A percentile compares a stretch with the other conserved stretches of the same genome.
Evolutionary conservation across 2,329 filamentous ascomycete genomes (phyloP).

Genomic region (Beauveria medogensis): DNA sequence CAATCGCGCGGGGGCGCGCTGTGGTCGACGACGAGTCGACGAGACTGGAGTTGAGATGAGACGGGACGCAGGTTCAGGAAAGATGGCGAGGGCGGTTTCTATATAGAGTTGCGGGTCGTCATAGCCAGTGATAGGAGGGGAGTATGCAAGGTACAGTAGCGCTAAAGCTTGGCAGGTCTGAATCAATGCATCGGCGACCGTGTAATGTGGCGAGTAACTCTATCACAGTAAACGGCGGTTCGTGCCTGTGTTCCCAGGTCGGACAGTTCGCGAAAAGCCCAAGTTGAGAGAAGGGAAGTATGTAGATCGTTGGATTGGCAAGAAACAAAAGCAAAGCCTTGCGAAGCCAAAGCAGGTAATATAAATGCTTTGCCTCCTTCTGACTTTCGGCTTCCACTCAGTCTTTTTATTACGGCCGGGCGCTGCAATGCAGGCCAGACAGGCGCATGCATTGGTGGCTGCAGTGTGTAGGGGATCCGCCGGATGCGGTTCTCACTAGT

Average conservation of each 20-base stretch:
- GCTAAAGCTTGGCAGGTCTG: slow-evolving; percentile 5
- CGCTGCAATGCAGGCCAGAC: background rate
- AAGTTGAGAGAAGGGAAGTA: background rate
- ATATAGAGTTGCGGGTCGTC: slow-evolving; percentile 7
- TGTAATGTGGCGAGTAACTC: background rate
- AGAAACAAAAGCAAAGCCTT: background rate
- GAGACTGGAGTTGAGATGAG: background rate
- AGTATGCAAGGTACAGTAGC: background rate
- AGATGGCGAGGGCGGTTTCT: slow-evolving; percentile 2
- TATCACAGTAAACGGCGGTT: background rate
- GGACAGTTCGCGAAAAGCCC: background rate
- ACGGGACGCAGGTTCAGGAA: background rate
- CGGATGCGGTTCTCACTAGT: slow-evolving; percentile 3
- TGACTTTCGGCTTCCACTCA: background rate
- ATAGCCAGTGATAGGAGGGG: background rate
- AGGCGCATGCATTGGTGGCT: background rate
- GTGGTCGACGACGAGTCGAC: background rate
- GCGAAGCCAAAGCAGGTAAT: background rate
- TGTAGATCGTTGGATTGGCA: background rate
- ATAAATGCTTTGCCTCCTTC: background rate
- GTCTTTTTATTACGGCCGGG: background rate
- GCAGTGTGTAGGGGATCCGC: background rate
- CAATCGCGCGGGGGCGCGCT: background rate
- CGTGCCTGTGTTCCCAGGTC: background rate
- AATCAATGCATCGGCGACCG: slow-evolving; percentile 7